Conservation (phyloP, 805 yeast genomes). For the Schwanniomyces pseudopolymorphus region DNA sequence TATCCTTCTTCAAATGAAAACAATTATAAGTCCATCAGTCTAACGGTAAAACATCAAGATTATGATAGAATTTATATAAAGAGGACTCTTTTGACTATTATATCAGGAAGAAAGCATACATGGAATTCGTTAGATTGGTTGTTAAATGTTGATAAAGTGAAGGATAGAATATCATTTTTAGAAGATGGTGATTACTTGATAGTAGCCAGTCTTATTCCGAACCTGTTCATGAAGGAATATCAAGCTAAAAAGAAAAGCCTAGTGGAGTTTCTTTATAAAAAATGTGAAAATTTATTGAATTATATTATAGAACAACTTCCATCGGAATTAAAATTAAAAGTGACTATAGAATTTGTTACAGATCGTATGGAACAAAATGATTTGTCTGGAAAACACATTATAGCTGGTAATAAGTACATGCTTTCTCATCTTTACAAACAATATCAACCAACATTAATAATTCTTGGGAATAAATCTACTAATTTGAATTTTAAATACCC, state of each 20-base stretch:
- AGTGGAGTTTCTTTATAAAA: slow-evolving; percentile 21
- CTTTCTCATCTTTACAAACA: slow-evolving; percentile 36
- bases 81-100: slow-evolving; percentile 36
- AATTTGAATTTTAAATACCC: slow-evolving; percentile 45
- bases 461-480: slow-evolving; percentile 38
- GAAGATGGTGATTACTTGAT: slow-evolving; percentile 40
- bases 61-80: slow-evolving; percentile 21
- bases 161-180: slow-evolving; percentile 18
- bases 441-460: slow-evolving; percentile 39
- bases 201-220: slow-evolving; percentile 34
- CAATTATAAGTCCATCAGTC: slow-evolving; percentile 38
- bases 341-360: slow-evolving; percentile 40
- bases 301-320: slow-evolving; percentile 18
- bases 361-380: slow-evolving; percentile 12
- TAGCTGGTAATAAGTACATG: slow-evolving; percentile 34
- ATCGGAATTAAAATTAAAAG: slow-evolving; percentile 26
- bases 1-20: slow-evolving; percentile 35
- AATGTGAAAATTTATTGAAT: slow-evolving; percentile 24
- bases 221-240: slow-evolving; percentile 10
- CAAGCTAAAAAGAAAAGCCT: slow-evolving; percentile 6
- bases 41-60: slow-evolving; percentile 45
- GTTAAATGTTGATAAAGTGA: slow-evolving; percentile 15
- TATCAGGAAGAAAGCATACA: slow-evolving; percentile 43
- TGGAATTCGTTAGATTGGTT: slow-evolving; percentile 45
- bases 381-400: slow-evolving; percentile 1